A percentile compares a stretch with the other conserved stretches of the same genome.
phyloP scores from a whole-genome alignment of 345 rosid species.

The Populus alba region DNA sequence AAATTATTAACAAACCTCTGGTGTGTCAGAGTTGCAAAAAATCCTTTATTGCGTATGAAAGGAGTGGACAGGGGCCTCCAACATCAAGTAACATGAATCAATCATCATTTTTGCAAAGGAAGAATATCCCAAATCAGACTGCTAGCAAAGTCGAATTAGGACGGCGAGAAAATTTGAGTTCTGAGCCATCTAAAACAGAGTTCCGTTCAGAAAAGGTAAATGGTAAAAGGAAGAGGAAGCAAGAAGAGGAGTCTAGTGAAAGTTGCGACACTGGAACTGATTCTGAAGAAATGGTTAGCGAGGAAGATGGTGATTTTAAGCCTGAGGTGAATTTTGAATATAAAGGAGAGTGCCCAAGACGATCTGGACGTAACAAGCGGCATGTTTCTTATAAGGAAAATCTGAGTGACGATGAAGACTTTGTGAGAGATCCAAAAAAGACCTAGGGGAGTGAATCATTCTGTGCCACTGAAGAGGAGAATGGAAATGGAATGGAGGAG shows the following conservation, averaged over 20 bases:
- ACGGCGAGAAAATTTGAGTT: constrained; percentile 27
- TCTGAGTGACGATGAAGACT: constrained; percentile 60
- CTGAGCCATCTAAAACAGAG: constrained; percentile 28
- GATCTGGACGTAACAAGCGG: constrained; percentile 67
- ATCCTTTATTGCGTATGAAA: constrained; percentile 48
- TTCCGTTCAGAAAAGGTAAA: constrained; percentile 32
- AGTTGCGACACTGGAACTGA: constrained; percentile 42
- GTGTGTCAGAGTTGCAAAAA: constrained; percentile 54
- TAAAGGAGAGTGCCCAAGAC: constrained; percentile 42
- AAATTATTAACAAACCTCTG: constrained; percentile 31
- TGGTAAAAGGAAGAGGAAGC: constrained; percentile 51
- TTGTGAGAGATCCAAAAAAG: constrained; percentile 29
- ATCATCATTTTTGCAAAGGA: constrained; percentile 41
- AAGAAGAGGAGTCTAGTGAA: constrained; percentile 50
- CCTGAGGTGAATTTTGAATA: constrained; percentile 28
- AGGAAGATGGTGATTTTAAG: constrained; percentile 36
- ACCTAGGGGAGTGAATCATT: constrained; percentile 32
- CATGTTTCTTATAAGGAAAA: constrained; percentile 63
- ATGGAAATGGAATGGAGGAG: constrained; percentile 18
- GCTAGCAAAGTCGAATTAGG: constrained; percentile 41
- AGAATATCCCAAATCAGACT: constrained; percentile 40
- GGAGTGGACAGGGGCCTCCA: constrained; percentile 31
- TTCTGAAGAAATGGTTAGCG: constrained; percentile 34
- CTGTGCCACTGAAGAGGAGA: constrained; percentile 19
- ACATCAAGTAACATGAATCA: constrained; percentile 21